Evolutionary conservation across 345 rosid genomes (phyloP).

Genomic region (Psidium guajava): DNA sequence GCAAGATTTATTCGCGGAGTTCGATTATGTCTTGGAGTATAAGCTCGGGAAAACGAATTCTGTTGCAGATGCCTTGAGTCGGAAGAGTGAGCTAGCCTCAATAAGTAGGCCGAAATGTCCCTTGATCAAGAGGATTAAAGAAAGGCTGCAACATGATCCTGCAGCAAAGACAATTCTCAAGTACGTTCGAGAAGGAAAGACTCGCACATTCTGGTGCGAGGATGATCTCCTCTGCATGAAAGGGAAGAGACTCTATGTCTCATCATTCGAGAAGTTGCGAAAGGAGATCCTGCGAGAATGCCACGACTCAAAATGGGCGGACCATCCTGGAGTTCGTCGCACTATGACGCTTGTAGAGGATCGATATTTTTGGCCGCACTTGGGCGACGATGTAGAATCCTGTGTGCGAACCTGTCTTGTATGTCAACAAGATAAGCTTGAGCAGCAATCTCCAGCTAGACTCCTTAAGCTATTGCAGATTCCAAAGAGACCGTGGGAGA

Average conservation of each 20-base stretch:
- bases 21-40: background rate
- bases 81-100: background rate
- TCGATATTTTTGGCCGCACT: background rate
- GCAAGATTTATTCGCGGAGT: background rate
- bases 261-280: background rate
- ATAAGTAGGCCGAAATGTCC: background rate
- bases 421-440: background rate
- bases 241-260: background rate
- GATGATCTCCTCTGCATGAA: background rate
- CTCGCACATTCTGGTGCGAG: background rate
- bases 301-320: background rate
- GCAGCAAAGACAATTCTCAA: background rate
- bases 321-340: background rate
- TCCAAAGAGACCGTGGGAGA: background rate
- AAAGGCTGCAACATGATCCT: background rate
- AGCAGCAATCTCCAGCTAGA: rapidly evolving
- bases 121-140: background rate
- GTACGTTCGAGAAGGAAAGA: background rate
- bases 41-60: background rate
- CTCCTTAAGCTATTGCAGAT: background rate
- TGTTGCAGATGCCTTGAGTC: background rate
- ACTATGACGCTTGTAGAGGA: background rate
- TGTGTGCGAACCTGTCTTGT: background rate
- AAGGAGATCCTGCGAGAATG: background rate
- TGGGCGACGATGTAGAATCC: background rate